phyloP scores from a whole-genome alignment of 2,329 filamentous ascomycete genomes.

The Neophaeococcomyces mojaviensis region DNA sequence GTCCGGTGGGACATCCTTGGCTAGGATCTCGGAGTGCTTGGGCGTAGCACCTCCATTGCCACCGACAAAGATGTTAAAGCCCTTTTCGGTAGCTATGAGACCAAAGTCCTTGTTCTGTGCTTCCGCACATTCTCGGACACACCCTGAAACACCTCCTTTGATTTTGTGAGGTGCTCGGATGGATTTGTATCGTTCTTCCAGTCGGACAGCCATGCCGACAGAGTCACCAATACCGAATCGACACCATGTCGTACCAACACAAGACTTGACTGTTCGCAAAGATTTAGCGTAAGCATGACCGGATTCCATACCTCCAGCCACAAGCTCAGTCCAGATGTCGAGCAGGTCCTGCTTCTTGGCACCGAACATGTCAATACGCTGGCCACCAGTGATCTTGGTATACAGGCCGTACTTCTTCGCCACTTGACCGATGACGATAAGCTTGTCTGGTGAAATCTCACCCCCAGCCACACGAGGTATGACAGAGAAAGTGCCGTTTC shows the following conservation, averaged over 20 bases:
- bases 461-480: slow-evolving; percentile 75
- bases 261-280: slow-evolving; percentile 77
- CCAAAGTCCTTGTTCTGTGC: slow-evolving; percentile 92
- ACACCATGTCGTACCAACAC: slow-evolving; percentile 87
- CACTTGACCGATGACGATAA: slow-evolving; percentile 75
- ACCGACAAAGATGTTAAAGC: slow-evolving; percentile 85
- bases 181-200: slow-evolving; percentile 88
- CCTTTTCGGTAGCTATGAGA: slow-evolving; percentile 84
- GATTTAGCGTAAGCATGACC: slow-evolving; percentile 89
- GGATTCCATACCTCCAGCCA: slow-evolving; percentile 80
- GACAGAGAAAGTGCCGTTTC: slow-evolving; percentile 85
- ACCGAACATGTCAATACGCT: slow-evolving; percentile 89
- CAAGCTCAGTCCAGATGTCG: slow-evolving; percentile 70
- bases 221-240: slow-evolving; percentile 82
- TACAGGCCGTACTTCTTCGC: slow-evolving; percentile 79
- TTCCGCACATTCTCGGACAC: slow-evolving; percentile 87
- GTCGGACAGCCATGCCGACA: slow-evolving; percentile 78
- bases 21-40: slow-evolving; percentile 71
- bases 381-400: slow-evolving; percentile 85
- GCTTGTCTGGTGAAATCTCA: slow-evolving; percentile 79
- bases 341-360: slow-evolving; percentile 80
- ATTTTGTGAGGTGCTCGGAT: slow-evolving; percentile 84
- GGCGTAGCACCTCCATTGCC: slow-evolving; percentile 87
- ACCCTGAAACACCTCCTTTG: slow-evolving; percentile 83
- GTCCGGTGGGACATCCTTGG: slow-evolving; percentile 75